These are phyloP conservation scores for Geoglossum cookeanum DNA, from an alignment of 2,329 filamentous ascomycete species.

Conservation along the genomic window DNA sequence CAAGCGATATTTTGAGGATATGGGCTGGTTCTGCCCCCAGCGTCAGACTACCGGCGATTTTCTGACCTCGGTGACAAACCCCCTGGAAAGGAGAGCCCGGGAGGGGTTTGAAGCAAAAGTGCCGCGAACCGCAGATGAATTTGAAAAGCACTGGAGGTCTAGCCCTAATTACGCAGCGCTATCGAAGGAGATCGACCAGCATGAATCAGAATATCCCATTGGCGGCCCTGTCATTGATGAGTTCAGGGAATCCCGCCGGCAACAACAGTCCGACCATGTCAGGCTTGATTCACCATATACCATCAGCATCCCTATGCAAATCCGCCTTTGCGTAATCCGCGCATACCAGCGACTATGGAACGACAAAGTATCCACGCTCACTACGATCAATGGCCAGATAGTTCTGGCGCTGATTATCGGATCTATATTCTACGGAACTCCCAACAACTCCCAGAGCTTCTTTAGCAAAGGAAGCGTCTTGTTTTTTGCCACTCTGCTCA, in stretches of 20 bases:
- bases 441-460: slow-evolving; percentile 31
- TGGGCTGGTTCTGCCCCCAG: slow-evolving; percentile 48
- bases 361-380: slow-evolving; percentile 29
- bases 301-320: slow-evolving; percentile 35
- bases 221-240: slow-evolving; percentile 21
- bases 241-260: slow-evolving; percentile 29
- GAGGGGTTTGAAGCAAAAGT: slow-evolving; percentile 40
- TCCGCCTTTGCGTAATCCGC: slow-evolving; percentile 30
- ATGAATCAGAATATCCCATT: slow-evolving; percentile 23
- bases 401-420: slow-evolving; percentile 42
- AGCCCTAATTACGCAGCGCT: slow-evolving; percentile 18
- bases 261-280: slow-evolving; percentile 32
- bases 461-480: slow-evolving; percentile 35
- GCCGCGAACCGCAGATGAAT: slow-evolving; percentile 51
- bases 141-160: slow-evolving; percentile 32
- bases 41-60: slow-evolving; percentile 53
- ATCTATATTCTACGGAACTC: slow-evolving; percentile 37
- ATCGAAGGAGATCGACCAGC: slow-evolving; percentile 25
- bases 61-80: slow-evolving; percentile 48
- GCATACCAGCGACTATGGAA: slow-evolving; percentile 34
- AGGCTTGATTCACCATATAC: slow-evolving; percentile 37
- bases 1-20: slow-evolving; percentile 43
- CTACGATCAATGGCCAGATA: slow-evolving; percentile 28
- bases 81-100: slow-evolving; percentile 34
- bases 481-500: slow-evolving; percentile 41